Conservation (phyloP, 2,329 filamentous ascomycete species). For the Aspergillus calidoustus region DNA sequence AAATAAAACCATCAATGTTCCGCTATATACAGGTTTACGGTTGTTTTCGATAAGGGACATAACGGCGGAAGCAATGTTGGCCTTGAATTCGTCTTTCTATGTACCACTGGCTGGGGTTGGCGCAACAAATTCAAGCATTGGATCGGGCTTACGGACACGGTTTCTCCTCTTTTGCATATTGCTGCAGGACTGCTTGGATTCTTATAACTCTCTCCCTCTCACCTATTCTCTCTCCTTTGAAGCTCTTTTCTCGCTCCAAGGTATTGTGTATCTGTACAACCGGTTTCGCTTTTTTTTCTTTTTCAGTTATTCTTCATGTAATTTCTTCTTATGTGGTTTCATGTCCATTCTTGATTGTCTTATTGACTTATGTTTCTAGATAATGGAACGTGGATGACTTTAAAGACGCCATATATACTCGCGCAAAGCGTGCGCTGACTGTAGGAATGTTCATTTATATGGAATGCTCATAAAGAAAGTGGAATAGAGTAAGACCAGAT, state of each 20-base stretch:
- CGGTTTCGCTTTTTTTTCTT: slow-evolving; percentile 28
- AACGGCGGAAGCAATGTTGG: neutral
- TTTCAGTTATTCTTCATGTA: slow-evolving; percentile 19
- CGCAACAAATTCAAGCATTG: slow-evolving; percentile 17
- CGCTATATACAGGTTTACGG: neutral
- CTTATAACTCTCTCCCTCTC: slow-evolving; percentile 15
- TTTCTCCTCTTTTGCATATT: slow-evolving; percentile 19
- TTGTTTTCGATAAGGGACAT: too few species aligned
- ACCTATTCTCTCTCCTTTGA: slow-evolving; percentile 29
- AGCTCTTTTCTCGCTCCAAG: slow-evolving; percentile 29
- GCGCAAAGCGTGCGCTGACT: too few species aligned
- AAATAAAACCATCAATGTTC: slow-evolving; percentile 4
- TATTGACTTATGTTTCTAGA: slow-evolving; percentile 32
- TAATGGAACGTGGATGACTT: slow-evolving; percentile 34
- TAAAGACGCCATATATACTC: neutral
- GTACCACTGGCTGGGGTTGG: slow-evolving; percentile 14
- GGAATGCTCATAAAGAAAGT: neutral
- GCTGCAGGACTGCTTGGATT: slow-evolving; percentile 24
- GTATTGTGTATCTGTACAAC: slow-evolving; percentile 44
- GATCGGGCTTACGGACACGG: slow-evolving; percentile 19
- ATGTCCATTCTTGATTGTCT: slow-evolving; percentile 27
- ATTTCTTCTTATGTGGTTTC: slow-evolving; percentile 19
- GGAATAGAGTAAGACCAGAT: neutral
- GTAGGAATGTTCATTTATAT: neutral
- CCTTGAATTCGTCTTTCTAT: neutral